phyloP scores from a whole-genome alignment of 2,329 filamentous ascomycete genomes.

The Fusarium torreyae region DNA sequence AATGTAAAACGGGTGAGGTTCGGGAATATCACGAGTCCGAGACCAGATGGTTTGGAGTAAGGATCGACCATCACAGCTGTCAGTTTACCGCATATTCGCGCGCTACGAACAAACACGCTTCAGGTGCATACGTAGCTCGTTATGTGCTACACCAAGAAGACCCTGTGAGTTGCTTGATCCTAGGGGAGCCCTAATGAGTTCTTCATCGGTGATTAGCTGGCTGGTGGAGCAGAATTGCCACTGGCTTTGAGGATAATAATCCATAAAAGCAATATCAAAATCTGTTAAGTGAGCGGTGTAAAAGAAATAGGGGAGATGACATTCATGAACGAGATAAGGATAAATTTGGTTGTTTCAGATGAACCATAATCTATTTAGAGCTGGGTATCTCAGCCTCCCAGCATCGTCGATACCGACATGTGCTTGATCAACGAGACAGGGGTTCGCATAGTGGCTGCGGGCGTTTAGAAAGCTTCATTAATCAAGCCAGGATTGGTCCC shows the following conservation, averaged over 20 bases:
- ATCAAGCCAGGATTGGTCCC: conserved; percentile 37
- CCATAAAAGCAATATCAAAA: conserved; percentile 7
- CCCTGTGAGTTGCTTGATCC: conserved; percentile 19
- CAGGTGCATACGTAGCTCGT: conserved; percentile 4
- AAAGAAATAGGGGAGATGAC: conserved; percentile 9
- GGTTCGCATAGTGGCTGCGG: conserved; percentile 38
- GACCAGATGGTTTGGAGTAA: conserved; percentile 7
- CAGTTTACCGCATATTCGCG: conserved; percentile 11
- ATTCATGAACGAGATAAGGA: conserved; percentile 7
- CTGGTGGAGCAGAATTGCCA: conserved; percentile 22
- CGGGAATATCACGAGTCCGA: conserved; percentile 8
- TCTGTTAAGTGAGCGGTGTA: background rate
- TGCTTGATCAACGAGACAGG: conserved; percentile 8
- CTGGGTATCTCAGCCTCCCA: conserved; percentile 18
- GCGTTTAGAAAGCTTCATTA: conserved; percentile 43
- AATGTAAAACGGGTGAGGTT: background rate
- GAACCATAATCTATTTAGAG: background rate
- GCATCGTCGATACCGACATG: conserved; percentile 20
- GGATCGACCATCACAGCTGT: conserved; percentile 19
- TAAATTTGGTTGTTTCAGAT: conserved; percentile 37
- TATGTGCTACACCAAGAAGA: background rate
- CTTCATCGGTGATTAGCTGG: conserved; percentile 21
- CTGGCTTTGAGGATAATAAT: background rate
- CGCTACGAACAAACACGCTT: conserved; percentile 8
- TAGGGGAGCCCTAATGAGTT: conserved; percentile 8